phyloP scores from a whole-genome alignment of 805 yeast genomes.

The Kluyveromyces siamensis region DNA sequence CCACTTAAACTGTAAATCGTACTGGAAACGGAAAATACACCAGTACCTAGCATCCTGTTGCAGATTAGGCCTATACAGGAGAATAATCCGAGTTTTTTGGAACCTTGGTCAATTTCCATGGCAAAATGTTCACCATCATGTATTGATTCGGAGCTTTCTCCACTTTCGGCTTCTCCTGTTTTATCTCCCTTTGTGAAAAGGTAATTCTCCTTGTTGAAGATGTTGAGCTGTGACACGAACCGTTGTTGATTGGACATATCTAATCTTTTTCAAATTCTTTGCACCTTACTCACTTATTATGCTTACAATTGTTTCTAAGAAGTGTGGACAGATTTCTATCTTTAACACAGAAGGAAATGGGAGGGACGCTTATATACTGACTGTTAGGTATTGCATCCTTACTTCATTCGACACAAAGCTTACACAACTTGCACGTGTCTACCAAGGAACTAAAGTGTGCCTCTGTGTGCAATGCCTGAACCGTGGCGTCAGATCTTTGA shows the following conservation, averaged over 20 bases:
- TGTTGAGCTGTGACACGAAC: slow-evolving; percentile 18
- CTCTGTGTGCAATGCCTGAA: too few relatives aligned
- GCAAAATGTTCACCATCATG: slow-evolving; percentile 25
- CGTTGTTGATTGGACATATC: not conserved
- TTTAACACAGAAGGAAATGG: too few relatives aligned
- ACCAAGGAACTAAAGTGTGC: too few relatives aligned
- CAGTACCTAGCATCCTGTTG: slow-evolving; percentile 68
- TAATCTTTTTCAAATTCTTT: slow-evolving; percentile 5
- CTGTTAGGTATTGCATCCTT: too few relatives aligned
- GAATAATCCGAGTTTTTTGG: slow-evolving; percentile 38
- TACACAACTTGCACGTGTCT: too few relatives aligned
- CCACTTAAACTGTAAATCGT: slow-evolving; percentile 43
- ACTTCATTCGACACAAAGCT: too few relatives aligned
- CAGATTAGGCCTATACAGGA: slow-evolving; percentile 59
- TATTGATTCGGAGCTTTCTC: slow-evolving; percentile 11
- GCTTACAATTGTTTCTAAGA: too few relatives aligned
- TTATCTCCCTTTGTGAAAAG: slow-evolving; percentile 8
- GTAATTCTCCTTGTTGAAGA: slow-evolving; percentile 24
- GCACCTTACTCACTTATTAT: too few relatives aligned
- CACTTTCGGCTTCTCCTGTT: slow-evolving; percentile 1
- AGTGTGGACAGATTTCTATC: too few relatives aligned
- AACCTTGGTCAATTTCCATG: slow-evolving; percentile 33
- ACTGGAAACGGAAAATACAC: slow-evolving; percentile 65
- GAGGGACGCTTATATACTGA: too few relatives aligned
- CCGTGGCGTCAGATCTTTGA: too few relatives aligned